Percentiles rank a stretch among this genome's conserved stretches.
phyloP scores from a whole-genome alignment of 1,139 yeast species.

The Kluyveromyces sp. region DNA sequence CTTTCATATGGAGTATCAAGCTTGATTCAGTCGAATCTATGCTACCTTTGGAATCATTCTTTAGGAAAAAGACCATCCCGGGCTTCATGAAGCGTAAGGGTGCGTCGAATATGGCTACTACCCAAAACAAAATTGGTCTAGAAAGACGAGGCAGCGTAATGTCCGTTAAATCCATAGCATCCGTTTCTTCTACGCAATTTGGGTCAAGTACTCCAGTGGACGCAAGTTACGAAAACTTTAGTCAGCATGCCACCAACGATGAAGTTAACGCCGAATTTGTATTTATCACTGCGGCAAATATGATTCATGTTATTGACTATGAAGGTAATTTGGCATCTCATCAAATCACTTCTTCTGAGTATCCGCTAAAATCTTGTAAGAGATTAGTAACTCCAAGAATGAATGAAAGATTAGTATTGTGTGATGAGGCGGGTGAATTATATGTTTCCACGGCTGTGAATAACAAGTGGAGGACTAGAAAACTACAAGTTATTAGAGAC shows the following conservation, averaged over 20 bases:
- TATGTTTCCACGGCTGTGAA: conserved; percentile 54
- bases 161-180: conserved; percentile 22
- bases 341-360: conserved; percentile 17
- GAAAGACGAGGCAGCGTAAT: conserved; percentile 26
- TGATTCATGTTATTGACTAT: conserved; percentile 42
- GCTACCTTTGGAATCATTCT: conserved; percentile 49
- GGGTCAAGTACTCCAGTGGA: conserved; percentile 17
- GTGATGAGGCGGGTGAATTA: conserved; percentile 43
- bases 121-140: conserved; percentile 1
- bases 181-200: conserved; percentile 19
- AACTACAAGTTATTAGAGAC: conserved; percentile 40
- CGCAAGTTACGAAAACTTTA: conserved; percentile 18
- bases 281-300: conserved; percentile 38
- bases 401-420: conserved; percentile 60
- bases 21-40: conserved; percentile 28
- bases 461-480: conserved; percentile 57
- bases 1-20: conserved; percentile 46
- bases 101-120: conserved; percentile 4
- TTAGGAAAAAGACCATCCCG: conserved; percentile 48
- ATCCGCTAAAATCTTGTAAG: conserved; percentile 39
- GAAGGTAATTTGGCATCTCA: conserved; percentile 36
- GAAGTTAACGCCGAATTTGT: conserved; percentile 30
- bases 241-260: conserved; percentile 9
- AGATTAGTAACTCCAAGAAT: conserved; percentile 64
- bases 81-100: conserved; percentile 41